phyloP scores from a whole-genome alignment of 2,329 filamentous ascomycete species.

The Clonostachys sp. region DNA sequence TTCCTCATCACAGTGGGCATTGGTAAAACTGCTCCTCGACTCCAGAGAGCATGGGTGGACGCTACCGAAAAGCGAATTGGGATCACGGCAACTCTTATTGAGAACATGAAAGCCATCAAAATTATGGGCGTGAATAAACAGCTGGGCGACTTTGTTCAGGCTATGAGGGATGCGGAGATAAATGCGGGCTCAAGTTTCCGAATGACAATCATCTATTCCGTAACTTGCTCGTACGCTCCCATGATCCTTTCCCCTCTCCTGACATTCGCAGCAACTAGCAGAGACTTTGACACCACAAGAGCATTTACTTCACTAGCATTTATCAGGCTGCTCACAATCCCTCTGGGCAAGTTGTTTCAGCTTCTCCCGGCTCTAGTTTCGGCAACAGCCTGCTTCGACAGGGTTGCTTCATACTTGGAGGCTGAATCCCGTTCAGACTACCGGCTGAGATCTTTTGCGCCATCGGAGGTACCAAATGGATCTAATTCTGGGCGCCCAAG shows the following conservation, averaged over 20 bases:
- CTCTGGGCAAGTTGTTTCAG: slow-evolving; percentile 1
- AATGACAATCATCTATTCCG: slow-evolving; percentile 2
- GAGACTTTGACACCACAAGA: slow-evolving; percentile 6
- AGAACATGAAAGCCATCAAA: slow-evolving; percentile 24
- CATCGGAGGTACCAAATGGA: no score
- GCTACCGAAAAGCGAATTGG: slow-evolving; percentile 25
- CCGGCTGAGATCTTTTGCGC: neutral
- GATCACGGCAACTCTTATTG: slow-evolving; percentile 19
- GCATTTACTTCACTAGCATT: neutral
- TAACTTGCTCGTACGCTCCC: slow-evolving; percentile 17
- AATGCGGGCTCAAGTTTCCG: slow-evolving; percentile 8
- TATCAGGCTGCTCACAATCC: neutral
- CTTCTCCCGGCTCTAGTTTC: slow-evolving; percentile 1
- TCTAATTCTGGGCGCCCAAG: no score
- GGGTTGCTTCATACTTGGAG: slow-evolving; percentile 2
- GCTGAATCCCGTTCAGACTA: neutral
- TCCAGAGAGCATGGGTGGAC: slow-evolving; percentile 22
- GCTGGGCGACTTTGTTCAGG: slow-evolving; percentile 10
- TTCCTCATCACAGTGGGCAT: neutral
- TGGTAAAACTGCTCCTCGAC: no score
- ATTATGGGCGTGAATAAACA: slow-evolving; percentile 18
- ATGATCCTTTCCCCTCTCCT: slow-evolving; percentile 5
- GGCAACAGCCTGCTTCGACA: slow-evolving; percentile 1
- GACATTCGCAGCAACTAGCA: slow-evolving; percentile 14
- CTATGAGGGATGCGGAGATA: slow-evolving; percentile 11